Percentiles rank a stretch among this genome's conserved stretches.
These are phyloP conservation scores for Garcia nutans DNA, from an alignment of 345 rosid genomes.

Conservation along the genomic window DNA sequence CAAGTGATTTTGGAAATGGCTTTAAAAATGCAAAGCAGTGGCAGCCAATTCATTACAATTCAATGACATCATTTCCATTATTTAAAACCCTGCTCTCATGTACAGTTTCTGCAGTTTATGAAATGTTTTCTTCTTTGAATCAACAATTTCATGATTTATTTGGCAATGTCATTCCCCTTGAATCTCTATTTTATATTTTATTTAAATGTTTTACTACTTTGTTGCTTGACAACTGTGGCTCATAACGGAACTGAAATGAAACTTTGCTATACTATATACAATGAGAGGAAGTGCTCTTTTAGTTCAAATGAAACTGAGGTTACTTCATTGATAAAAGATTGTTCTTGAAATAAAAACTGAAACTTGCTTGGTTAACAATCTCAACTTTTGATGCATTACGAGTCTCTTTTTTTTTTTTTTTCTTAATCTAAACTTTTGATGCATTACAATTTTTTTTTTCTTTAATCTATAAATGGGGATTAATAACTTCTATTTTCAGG, in stretches of 20 bases:
- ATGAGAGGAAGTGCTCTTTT: neutral
- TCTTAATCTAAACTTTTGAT: no score
- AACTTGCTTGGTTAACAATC: neutral
- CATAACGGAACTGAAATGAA: neutral
- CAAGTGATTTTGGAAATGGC: no score
- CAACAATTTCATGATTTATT: neutral
- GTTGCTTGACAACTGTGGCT: neutral
- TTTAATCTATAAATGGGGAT: neutral
- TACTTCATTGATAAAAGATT: neutral
- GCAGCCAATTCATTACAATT: no score
- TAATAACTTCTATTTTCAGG: constrained; percentile 39
- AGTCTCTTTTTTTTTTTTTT: no score
- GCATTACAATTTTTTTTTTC: no score
- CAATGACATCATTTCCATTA: no score
- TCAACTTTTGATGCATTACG: neutral
- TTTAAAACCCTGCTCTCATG: no score
- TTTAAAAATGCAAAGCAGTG: no score
- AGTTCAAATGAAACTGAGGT: neutral
- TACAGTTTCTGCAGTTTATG: neutral
- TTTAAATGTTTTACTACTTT: neutral
- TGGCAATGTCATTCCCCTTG: neutral
- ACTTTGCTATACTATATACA: neutral
- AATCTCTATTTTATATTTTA: neutral
- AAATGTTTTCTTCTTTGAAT: neutral
- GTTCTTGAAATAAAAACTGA: neutral